Base-by-base conservation (phyloP, 768 basidiomycete genomes). In the Auriscalpium vulgare region DNA sequence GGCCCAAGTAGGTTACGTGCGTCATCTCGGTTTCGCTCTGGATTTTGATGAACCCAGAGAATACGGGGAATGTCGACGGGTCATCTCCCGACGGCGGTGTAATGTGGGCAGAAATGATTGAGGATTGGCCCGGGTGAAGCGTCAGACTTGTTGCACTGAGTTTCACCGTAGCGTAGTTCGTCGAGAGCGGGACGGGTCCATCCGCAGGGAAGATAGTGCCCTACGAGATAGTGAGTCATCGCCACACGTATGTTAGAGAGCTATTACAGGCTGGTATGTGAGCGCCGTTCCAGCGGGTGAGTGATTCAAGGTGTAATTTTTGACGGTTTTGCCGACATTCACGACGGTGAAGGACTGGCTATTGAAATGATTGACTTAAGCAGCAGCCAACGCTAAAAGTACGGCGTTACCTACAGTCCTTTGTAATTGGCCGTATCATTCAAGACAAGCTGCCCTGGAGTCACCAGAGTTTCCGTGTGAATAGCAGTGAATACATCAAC, bases 361-460 rank as follows among this genome's bases (percentile, higher is more conserved):
- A 59, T 2, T 52, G 36, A 3, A 1, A n/a, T 9, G 21, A 35
- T 45, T 2, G 56, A 38, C 17, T 4, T 49, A 1, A 9, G 21
- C 11, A 34, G 29, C 4, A 7, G 10, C 0, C 21, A 35, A 5
- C 10, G 23, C 60, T 8, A 55, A 16, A 34, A 43, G 19, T 13
- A 29, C 29, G 29, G 29, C 29, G 29, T 29, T 17, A 69, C 77
- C 56, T 63, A 79, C 78, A 65, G 50, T 37, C 68, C 65, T 51
- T 71, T 67, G 65, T 81, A 79, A 63, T 83, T 72, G 8, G 78
- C 75, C 4, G 84, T 86, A 64, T 86, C 85, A 59, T 88, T 87
- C 43, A 85, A 67, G 38, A 80, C 60, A n/a, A 87, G 69, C 62
- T 84, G 78, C 13, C 76, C 74, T 6, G 82, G 83, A 5, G 77